A percentile compares a stretch with the other conserved stretches of the same genome.
Conservation (phyloP, 305 asterid genomes). For the Caryopteris hybrid region DNA sequence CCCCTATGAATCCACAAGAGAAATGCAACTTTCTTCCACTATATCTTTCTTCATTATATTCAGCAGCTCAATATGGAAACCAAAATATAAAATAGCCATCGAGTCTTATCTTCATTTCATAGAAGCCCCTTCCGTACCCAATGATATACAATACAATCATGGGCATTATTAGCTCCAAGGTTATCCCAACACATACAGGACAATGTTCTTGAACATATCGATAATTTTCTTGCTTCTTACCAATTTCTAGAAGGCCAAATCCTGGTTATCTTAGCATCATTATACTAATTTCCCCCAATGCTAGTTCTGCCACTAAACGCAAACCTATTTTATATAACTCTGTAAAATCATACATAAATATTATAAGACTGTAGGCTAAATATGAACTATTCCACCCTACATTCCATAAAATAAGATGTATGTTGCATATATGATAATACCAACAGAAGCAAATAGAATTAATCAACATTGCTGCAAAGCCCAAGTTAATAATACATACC, state of each 20-base stretch:
- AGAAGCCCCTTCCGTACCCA: background rate
- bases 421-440: background rate
- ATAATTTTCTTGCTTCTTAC: background rate
- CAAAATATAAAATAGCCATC: background rate
- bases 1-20: background rate
- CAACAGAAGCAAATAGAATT: background rate
- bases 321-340: background rate
- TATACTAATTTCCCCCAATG: background rate
- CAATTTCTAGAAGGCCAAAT: background rate
- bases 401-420: background rate
- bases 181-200: background rate
- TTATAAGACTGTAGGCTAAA: background rate
- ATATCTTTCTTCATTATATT: background rate
- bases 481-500: conserved; percentile 50
- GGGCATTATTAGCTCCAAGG: background rate
- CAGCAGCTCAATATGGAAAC: background rate
- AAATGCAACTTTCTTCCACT: background rate
- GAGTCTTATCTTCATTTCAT: background rate
- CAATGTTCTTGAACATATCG: background rate
- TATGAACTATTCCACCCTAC: conserved; percentile 1
- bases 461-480: background rate
- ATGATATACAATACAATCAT: background rate
- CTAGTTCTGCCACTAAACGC: background rate
- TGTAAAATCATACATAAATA: background rate
- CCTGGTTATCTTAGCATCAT: background rate